Base-by-base conservation (phyloP, 805 yeast species). In the Candida cerambycidarum region DNA sequence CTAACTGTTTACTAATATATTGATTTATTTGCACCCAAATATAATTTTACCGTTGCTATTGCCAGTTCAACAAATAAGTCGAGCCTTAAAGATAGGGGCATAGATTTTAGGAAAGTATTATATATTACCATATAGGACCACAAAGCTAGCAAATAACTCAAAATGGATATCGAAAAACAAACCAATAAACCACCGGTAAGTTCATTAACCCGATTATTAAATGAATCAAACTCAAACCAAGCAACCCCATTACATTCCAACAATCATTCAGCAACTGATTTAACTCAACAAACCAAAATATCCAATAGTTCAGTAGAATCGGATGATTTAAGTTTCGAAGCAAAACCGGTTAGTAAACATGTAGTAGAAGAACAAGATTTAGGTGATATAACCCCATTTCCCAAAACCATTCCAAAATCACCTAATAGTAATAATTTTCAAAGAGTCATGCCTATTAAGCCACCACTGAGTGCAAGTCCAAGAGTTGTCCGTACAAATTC, bases 401-500 rank as follows among this genome's bases (percentile, higher is more conserved):
- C 43, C 5, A 27, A 31, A 23, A 11, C 12, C 12, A 21, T 42
- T 13, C 32, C 38, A n/a, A 27, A 17, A 17, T 18, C 36, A 3
- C 24, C 42, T 24, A 44, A 43, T 35, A 24, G 41, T 30, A 51
- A 46, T 39, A 37, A 18, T 10, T 50, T 45, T 52, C 51, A 38
- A 41, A 34, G 42, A 41, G 53, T 36, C 54, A 54, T 47, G 21
- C 53, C 53, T 4, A 50, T 50, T 11, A 50, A 47, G 15, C 45
- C 57, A 11, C 56, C 60, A 1, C 40, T 53, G 30, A 48, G 52
- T 32, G 52, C 64, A 17, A 62, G 71, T 46, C 71, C 79, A 51
- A 47, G 83, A 68, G 39, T 65, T 24, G 66, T 61, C 31, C 52
- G 73, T 28, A 65, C 67, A 30, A 64, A 65, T 47, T 69, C 74